Evolutionary conservation across 192 early-diverging fungal genomes (phyloP).

Genomic region (Backusella macrospora): DNA sequence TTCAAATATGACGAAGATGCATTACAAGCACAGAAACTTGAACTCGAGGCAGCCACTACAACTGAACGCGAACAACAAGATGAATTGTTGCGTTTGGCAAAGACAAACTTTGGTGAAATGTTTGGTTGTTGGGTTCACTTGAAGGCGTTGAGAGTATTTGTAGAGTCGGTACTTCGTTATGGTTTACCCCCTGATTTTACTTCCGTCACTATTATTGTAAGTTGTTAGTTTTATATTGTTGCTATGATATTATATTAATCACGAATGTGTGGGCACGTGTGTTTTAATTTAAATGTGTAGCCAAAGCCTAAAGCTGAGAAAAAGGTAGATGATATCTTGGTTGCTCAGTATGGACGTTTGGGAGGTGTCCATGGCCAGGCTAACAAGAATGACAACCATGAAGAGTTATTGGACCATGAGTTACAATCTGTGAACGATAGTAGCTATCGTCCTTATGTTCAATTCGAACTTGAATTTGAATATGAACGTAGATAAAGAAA

Average conservation of each 20-base stretch:
- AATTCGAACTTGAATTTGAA: slow-evolving; percentile 70
- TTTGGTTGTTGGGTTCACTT: slow-evolving; percentile 93
- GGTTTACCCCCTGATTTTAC: slow-evolving; percentile 96
- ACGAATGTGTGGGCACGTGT: too few species aligned
- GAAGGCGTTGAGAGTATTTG: slow-evolving; percentile 93
- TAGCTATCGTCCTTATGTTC: slow-evolving; percentile 90
- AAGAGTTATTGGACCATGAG: slow-evolving; percentile 80
- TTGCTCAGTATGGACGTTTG: slow-evolving; percentile 80
- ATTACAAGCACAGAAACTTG: slow-evolving; percentile 78
- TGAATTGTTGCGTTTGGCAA: slow-evolving; percentile 80
- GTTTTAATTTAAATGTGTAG: slow-evolving; percentile 37
- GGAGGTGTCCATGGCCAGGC: slow-evolving; percentile 65
- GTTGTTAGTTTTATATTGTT: not conserved
- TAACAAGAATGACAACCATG: slow-evolving; percentile 47
- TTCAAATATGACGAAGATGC: slow-evolving; percentile 90
- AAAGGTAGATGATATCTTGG: slow-evolving; percentile 79
- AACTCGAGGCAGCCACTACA: slow-evolving; percentile 58
- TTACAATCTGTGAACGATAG: slow-evolving; percentile 83
- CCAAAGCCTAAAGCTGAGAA: slow-evolving; percentile 80
- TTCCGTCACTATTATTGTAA: slow-evolving; percentile 70
- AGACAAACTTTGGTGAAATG: slow-evolving; percentile 94
- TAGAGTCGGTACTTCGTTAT: slow-evolving; percentile 96
- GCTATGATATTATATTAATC: not conserved
- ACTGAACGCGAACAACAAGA: slow-evolving; percentile 70
- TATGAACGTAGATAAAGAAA: slow-evolving; percentile 25